Evolutionary conservation across 2,329 filamentous ascomycete species (phyloP).

Genomic region (Aspergillus aculeatinus): DNA sequence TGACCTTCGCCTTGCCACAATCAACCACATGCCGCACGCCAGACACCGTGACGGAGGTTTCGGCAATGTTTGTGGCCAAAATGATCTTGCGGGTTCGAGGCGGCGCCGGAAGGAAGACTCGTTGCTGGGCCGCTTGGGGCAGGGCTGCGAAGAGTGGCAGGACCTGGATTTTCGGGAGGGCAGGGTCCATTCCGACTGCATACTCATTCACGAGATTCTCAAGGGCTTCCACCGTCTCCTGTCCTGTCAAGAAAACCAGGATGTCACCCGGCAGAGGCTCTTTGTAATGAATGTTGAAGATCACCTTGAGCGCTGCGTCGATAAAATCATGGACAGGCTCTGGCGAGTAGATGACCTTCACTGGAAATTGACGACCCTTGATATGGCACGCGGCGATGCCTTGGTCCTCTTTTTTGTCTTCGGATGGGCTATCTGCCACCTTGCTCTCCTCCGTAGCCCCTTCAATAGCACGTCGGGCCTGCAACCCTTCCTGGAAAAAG

Average conservation of each 20-base stretch:
- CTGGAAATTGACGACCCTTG: conserved; percentile 82
- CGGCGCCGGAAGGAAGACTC: conserved; percentile 75
- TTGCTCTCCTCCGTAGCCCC: background rate
- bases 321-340: conserved; percentile 77
- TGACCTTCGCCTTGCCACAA: conserved; percentile 89
- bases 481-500: conserved; percentile 63
- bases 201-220: conserved; percentile 81
- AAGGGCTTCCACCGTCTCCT: conserved; percentile 84
- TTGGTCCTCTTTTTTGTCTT: conserved; percentile 25
- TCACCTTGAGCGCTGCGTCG: conserved; percentile 74
- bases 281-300: conserved; percentile 82
- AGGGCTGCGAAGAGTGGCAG: conserved; percentile 88
- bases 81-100: conserved; percentile 83
- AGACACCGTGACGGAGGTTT: conserved; percentile 93
- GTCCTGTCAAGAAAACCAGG: conserved; percentile 85
- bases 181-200: conserved; percentile 67
- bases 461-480: conserved; percentile 3
- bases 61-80: conserved; percentile 94
- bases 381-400: conserved; percentile 64
- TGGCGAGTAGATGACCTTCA: conserved; percentile 72
- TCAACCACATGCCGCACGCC: conserved; percentile 91
- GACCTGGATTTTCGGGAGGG: conserved; percentile 67
- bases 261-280: conserved; percentile 94
- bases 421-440: background rate
- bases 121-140: conserved; percentile 80